Conservation (phyloP, 176 grass and related monocot genomes). For the Avena insularis region DNA sequence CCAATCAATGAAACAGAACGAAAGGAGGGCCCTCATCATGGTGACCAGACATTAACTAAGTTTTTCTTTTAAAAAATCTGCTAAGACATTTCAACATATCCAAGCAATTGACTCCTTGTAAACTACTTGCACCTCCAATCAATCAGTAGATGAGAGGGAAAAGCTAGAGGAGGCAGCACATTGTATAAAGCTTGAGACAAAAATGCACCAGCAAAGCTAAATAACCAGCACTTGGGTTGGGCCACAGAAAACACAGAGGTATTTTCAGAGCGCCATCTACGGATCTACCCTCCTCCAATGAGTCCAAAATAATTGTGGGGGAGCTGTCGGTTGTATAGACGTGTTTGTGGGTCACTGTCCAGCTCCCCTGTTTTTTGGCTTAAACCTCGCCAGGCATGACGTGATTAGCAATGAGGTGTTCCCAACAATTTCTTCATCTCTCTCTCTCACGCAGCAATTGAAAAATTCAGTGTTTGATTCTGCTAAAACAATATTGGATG, state of each 20-base stretch:
- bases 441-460: no score
- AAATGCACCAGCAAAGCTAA: constrained; percentile 6
- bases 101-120: not conserved
- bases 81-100: not conserved
- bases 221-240: constrained; percentile 19
- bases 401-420: not conserved
- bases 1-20: not conserved
- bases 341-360: constrained; percentile 25
- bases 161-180: not conserved
- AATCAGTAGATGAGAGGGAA: not conserved
- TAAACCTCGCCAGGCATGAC: not conserved
- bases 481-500: not conserved
- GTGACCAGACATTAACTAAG: not conserved
- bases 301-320: constrained; percentile 15
- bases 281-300: constrained; percentile 8
- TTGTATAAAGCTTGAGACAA: not conserved
- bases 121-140: not conserved
- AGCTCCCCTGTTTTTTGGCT: constrained; percentile 38
- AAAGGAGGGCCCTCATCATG: not conserved
- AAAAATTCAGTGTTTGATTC: not conserved
- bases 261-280: constrained; percentile 6
- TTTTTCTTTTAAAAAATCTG: not conserved
- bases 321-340: constrained; percentile 1
- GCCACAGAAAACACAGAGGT: constrained; percentile 11
- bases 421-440: not conserved